Evolutionary conservation across 495 filamentous ascomycete genomes (phyloP).

Genomic region (Aspergillus campestris): DNA sequence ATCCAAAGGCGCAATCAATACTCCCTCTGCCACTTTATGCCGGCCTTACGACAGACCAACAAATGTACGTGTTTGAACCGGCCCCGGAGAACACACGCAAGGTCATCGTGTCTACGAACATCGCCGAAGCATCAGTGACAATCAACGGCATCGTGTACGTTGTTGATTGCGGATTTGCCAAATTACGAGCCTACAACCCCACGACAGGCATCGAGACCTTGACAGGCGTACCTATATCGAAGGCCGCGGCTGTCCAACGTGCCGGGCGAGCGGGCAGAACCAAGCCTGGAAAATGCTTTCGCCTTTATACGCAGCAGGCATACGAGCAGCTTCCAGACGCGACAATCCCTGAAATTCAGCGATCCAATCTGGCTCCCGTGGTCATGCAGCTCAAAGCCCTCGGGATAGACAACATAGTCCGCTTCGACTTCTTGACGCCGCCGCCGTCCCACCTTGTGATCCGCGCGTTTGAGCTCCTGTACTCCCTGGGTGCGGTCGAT

Average conservation of each 20-base stretch:
- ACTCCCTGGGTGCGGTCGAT: conserved; percentile 81
- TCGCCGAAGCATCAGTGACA: conserved; percentile 91
- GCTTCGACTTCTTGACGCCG: conserved; percentile 83
- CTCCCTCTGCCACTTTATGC: conserved; percentile 82
- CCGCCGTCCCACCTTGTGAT: conserved; percentile 84
- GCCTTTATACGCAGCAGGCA: conserved; percentile 76
- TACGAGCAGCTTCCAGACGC: conserved; percentile 64
- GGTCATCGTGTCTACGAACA: conserved; percentile 91
- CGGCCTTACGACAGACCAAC: conserved; percentile 79
- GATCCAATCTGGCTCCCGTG: conserved; percentile 83
- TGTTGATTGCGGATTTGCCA: conserved; percentile 87
- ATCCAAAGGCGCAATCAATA: conserved; percentile 59
- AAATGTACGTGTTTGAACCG: conserved; percentile 87
- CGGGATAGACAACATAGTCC: conserved; percentile 89
- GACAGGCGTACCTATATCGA: conserved; percentile 80
- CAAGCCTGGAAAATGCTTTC: conserved; percentile 88
- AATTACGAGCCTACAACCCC: conserved; percentile 82
- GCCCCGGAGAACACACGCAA: conserved; percentile 80
- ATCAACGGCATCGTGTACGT: conserved; percentile 93
- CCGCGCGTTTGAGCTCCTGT: conserved; percentile 82
- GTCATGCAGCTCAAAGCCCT: conserved; percentile 93
- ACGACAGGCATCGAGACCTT: conserved; percentile 83
- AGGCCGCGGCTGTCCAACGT: conserved; percentile 87
- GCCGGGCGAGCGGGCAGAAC: conserved; percentile 89
- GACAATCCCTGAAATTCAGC: conserved; percentile 84